Evolutionary conservation across 1,139 yeast genomes (phyloP), one percentile per base, ranked within the genome.

Genomic region (Candida sanyaensis): DNA sequence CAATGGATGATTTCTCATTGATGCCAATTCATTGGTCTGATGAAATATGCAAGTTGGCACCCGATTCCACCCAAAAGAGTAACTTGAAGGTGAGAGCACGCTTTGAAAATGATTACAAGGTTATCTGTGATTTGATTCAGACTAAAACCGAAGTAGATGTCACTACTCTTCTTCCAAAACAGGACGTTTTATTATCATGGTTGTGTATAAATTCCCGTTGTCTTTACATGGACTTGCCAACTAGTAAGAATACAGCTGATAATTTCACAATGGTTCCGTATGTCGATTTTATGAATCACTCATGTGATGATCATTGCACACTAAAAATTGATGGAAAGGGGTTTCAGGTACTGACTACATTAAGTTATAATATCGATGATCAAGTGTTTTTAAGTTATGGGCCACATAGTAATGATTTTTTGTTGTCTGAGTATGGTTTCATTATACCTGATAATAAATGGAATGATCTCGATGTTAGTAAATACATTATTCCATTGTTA

Each of bases 211-310:
- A 93, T 62, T 87, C 97, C 1, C 85, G 99, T 67, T 92, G 98
- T 62, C 70, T 93, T 10, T 92, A 89, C 63, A 86, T 87, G 85
- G 77, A 79, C 5, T 66, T 89, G 2, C 84, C 88, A 0, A 75
- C 77, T 44, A 75, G 79, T 41, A 68, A 71, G 57, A 62, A 66
- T 60, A 41, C 68, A 49, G 44, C 77, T 58, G 91, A 87, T 56
- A 87, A 89, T 60, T 85, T 91, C 66, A 89, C 98, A 1, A 71
- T 93, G 81, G 97, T 95, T 0, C 99, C 99, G 0, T 86, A 74
- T 55, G 92, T 92, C 11, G 99, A 93, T 69, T 88, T 88, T 61
- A 70, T 93, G 48, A 93, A 93, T 66, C 98, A 93, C 65, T 71
- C 82, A 9, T 66, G 77, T 31, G 73, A 73, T 1, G 82, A 81